Evolutionary conservation across 345 rosid genomes (phyloP).

Genomic region (Heritiera littoralis): DNA sequence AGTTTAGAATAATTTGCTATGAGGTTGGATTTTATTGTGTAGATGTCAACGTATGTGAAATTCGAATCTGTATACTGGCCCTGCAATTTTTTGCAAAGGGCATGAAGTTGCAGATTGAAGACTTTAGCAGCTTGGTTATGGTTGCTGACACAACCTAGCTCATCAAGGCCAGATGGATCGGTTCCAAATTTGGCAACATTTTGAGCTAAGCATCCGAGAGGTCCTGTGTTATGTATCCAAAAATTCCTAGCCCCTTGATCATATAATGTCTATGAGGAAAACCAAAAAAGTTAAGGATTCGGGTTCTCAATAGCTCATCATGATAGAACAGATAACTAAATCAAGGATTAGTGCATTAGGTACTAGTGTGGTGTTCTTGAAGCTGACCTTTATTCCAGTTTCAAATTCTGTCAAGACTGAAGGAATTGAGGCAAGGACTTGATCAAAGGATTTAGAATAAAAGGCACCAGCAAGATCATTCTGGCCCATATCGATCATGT

Average conservation of each 20-base stretch:
- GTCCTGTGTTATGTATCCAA: slow-evolving; percentile 96
- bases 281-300: neutral
- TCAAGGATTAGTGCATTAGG: neutral
- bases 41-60: slow-evolving; percentile 76
- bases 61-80: slow-evolving; percentile 61
- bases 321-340: neutral
- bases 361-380: neutral
- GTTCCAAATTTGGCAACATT: slow-evolving; percentile 84
- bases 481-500: slow-evolving; percentile 94
- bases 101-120: slow-evolving; percentile 88
- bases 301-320: neutral
- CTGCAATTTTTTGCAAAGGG: slow-evolving; percentile 61
- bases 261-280: slow-evolving; percentile 53
- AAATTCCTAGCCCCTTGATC: slow-evolving; percentile 87
- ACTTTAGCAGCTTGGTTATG: slow-evolving; percentile 91
- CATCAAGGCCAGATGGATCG: slow-evolving; percentile 82
- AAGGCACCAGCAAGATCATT: slow-evolving; percentile 97
- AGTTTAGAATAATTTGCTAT: slow-evolving; percentile 70
- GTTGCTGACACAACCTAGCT: slow-evolving; percentile 69
- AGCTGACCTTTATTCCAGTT: slow-evolving; percentile 64
- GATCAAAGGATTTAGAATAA: slow-evolving; percentile 83
- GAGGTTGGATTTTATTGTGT: slow-evolving; percentile 71
- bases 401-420: slow-evolving; percentile 69
- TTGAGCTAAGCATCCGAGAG: slow-evolving; percentile 91
- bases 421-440: slow-evolving; percentile 77